A percentile compares a stretch with the other conserved stretches of the same genome.
These are phyloP conservation scores for Guadua angustifolia DNA, from an alignment of 176 grass and related monocot species.

Conservation along the genomic window DNA sequence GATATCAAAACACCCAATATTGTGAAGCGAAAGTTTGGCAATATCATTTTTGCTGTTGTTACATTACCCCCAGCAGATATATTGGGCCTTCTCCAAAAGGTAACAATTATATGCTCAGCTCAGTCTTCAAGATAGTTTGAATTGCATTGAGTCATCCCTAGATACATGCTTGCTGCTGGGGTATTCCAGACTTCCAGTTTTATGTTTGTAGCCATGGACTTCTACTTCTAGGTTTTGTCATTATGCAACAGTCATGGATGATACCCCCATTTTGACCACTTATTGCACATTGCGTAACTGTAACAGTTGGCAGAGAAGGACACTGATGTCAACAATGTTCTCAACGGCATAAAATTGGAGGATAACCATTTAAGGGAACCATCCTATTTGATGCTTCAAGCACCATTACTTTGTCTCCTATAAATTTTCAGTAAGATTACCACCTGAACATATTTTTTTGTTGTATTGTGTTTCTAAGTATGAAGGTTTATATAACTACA, in stretches of 20 bases:
- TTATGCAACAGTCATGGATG: neutral
- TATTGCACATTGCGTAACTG: conserved; percentile 25
- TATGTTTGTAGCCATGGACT: neutral
- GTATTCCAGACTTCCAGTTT: neutral
- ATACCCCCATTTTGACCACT: neutral
- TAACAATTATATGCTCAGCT: conserved; percentile 45
- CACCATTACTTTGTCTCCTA: conserved; percentile 88
- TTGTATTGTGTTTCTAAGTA: neutral
- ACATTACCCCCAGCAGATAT: conserved; percentile 63
- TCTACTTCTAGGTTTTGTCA: neutral
- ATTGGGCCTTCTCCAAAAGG: conserved; percentile 63
- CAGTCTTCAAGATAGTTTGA: neutral
- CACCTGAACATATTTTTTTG: neutral
- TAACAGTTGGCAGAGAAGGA: conserved; percentile 66
- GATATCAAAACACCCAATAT: conserved; percentile 72
- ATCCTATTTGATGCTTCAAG: conserved; percentile 94
- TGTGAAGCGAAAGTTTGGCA: conserved; percentile 75
- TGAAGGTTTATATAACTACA: conserved; percentile 24
- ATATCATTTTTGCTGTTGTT: conserved; percentile 85
- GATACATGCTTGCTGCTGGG: neutral
- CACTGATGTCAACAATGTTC: conserved; percentile 48
- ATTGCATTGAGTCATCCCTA: neutral
- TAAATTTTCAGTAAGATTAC: conserved; percentile 92
- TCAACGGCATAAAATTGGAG: conserved; percentile 53
- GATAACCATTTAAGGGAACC: conserved; percentile 75